Evolutionary conservation across 1,284 basidiomycete genomes (phyloP).

Genomic region (Cryptococcus floricola): DNA sequence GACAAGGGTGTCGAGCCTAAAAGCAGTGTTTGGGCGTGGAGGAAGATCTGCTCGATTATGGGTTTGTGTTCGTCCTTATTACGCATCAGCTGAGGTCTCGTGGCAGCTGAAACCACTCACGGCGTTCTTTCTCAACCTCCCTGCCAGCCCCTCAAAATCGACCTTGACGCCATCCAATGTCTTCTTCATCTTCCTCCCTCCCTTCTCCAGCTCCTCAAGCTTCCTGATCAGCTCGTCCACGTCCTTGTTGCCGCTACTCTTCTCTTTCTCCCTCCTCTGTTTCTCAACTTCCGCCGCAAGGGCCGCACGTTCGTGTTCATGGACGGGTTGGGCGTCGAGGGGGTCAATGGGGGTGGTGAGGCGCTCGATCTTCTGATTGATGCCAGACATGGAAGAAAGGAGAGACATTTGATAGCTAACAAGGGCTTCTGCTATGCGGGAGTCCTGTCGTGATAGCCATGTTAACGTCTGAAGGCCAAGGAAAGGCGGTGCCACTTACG

Average conservation of each 20-base stretch:
- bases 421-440: conserved; percentile 42
- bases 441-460: conserved; percentile 24
- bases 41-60: conserved; percentile 17
- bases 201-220: conserved; percentile 22
- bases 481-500: conserved; percentile 7
- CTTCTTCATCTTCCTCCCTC: conserved; percentile 18
- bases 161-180: conserved; percentile 20
- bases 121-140: conserved; percentile 14
- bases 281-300: neutral
- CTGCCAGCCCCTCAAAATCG: conserved; percentile 19
- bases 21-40: conserved; percentile 8
- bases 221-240: conserved; percentile 18
- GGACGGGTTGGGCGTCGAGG: conserved; percentile 4
- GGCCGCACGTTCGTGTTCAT: conserved; percentile 12
- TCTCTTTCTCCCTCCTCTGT: conserved; percentile 1
- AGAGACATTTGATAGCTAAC: conserved; percentile 47
- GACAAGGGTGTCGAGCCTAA: conserved; percentile 5
- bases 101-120: conserved; percentile 6
- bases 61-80: conserved; percentile 19
- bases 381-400: conserved; percentile 32
- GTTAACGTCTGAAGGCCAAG: neutral
- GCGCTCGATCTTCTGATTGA: conserved; percentile 26
- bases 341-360: conserved; percentile 11
- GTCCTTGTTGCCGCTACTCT: conserved; percentile 17
- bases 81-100: neutral